Evolutionary conservation across 257 asterid species (phyloP), one percentile per base, ranked within the genome.

Genomic region (Datura wrightii): DNA sequence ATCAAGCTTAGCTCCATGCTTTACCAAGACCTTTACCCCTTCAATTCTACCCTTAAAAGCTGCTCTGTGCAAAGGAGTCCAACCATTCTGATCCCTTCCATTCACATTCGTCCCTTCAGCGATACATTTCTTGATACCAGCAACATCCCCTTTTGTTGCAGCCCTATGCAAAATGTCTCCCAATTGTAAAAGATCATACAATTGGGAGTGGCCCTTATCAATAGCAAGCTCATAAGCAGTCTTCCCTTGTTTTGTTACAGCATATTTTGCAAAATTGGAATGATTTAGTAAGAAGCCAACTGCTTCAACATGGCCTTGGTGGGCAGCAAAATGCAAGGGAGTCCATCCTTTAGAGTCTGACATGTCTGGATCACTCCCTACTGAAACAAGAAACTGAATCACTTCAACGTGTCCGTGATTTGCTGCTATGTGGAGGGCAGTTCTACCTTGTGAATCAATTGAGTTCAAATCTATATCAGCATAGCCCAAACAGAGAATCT

Each of bases 1-100:
- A 56, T 95, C 94, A 3, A 95, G 89, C 15, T 87, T 87, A 11
- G 94, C 95, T 55, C 97, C 95, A 1, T 92, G 89, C 80, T 89
- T 83, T 42, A 94, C 59, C 83, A 95, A 79, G 31, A 89, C 79
- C 88, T 88, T 89, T 14, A 90, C 94, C 81, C 93, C 87, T 85
- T 95, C 97, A 67, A 92, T 15, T 70, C 87, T 78, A 62, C 97
- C 98, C 85, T 92, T 95, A 60, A 90, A 94, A 0, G 93, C 91
- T 0, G 98, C 96, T 54, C 95, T 88, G n/a, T 95, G 98, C 88
- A 95, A 78, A 15, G 97, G 91, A 0, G 90, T 91, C 98, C 98
- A 95, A 2, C 97, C 98, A 48, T 94, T 93, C 67, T 93, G 97
- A 85, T 95, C 98, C 52, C 69, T 82, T 1, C 92, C 93, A 10